A percentile compares a stretch with the other conserved stretches of the same genome.
Evolutionary conservation across 805 yeast species (phyloP).

Genomic region (Vanderwaltozyma verrucispora): DNA sequence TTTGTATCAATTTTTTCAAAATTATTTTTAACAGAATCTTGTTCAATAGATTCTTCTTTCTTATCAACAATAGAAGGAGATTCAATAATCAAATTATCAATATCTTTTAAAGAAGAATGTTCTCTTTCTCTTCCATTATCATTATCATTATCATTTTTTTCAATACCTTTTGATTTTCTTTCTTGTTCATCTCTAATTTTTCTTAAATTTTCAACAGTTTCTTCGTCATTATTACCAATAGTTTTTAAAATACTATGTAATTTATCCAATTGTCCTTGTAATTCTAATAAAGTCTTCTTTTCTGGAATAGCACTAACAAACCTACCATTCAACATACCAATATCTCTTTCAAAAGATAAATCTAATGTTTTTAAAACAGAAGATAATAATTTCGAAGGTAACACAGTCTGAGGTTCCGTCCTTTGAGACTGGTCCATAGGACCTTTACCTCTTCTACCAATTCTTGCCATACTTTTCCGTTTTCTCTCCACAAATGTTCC

Average conservation of each 20-base stretch:
- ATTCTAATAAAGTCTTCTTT: conserved; percentile 33
- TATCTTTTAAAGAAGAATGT: not conserved
- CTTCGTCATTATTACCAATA: conserved; percentile 10
- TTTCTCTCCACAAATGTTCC: too few species aligned
- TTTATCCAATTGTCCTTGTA: conserved; percentile 30
- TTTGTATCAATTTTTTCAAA: too few species aligned
- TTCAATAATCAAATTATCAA: too few species aligned
- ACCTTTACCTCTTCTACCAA: conserved; percentile 22
- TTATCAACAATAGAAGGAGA: too few species aligned
- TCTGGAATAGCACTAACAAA: conserved; percentile 34
- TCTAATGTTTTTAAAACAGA: conserved; percentile 43
- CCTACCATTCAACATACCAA: conserved; percentile 55
- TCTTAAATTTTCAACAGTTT: conserved; percentile 11
- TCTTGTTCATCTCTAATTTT: conserved; percentile 7
- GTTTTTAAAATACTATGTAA: conserved; percentile 14
- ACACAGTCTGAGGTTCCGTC: not conserved
- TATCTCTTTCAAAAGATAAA: conserved; percentile 45
- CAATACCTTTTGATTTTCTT: not conserved
- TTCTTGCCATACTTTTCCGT: conserved; percentile 10
- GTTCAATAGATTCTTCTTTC: too few species aligned
- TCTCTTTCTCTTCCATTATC: not conserved
- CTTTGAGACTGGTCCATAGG: not conserved
- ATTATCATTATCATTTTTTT: not conserved
- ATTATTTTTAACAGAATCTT: not conserved
- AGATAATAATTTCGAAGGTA: conserved; percentile 35